phyloP scores from a whole-genome alignment of 2,329 filamentous ascomycete genomes.

The Alternaria gaisen region DNA sequence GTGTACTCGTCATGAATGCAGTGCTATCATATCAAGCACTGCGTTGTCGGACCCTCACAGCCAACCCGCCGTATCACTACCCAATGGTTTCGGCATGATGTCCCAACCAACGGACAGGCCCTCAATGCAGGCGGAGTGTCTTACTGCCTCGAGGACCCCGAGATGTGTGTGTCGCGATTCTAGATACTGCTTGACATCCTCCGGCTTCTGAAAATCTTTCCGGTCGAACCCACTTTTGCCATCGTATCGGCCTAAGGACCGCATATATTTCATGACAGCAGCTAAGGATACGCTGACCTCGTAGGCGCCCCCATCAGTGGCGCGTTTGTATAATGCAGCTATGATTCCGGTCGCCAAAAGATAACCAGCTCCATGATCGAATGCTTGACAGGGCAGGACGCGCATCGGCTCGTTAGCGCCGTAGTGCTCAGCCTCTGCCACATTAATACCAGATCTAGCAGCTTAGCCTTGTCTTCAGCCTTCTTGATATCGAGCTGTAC shows the following conservation, averaged over 20 bases:
- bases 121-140: conserved; percentile 59
- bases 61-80: conserved; percentile 58
- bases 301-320: conserved; percentile 58
- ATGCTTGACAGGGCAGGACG: conserved; percentile 62
- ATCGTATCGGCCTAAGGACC: conserved; percentile 62
- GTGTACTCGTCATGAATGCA: not conserved
- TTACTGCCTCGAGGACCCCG: conserved; percentile 59
- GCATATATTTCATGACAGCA: conserved; percentile 64
- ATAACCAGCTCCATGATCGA: conserved; percentile 66
- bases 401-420: conserved; percentile 53
- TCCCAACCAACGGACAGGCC: conserved; percentile 60
- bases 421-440: conserved; percentile 62
- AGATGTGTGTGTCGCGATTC: conserved; percentile 59
- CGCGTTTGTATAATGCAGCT: conserved; percentile 61
- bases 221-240: conserved; percentile 56
- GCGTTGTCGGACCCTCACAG: not conserved
- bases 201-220: conserved; percentile 41
- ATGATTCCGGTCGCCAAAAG: conserved; percentile 63
- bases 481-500: conserved; percentile 59
- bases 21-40: not conserved
- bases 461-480: conserved; percentile 50
- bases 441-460: conserved; percentile 63
- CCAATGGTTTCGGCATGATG: conserved; percentile 60
- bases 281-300: conserved; percentile 65
- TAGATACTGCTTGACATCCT: conserved; percentile 49